Percentiles rank a stretch among this genome's conserved stretches.
Evolutionary conservation across 768 basidiomycete species (phyloP).

Genomic region (Trametes maxima): DNA sequence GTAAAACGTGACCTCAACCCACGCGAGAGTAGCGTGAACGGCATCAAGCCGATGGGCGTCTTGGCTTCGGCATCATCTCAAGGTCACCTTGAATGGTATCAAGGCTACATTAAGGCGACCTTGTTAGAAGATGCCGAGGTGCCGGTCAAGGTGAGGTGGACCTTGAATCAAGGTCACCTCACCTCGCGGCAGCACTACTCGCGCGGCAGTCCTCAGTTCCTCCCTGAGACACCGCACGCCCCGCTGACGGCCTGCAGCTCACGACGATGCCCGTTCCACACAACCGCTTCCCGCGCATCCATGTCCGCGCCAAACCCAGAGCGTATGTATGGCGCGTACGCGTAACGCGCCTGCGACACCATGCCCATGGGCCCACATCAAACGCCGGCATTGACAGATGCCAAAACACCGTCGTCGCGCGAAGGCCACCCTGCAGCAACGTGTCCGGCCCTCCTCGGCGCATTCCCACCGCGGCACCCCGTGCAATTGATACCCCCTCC

Average conservation of each 20-base stretch:
- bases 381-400: constrained; percentile 18
- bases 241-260: neutral
- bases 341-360: neutral
- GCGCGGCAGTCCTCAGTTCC: neutral
- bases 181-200: too few relatives aligned
- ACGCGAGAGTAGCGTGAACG: too few relatives aligned
- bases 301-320: neutral
- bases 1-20: too few relatives aligned
- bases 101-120: too few relatives aligned
- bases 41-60: too few relatives aligned
- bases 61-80: too few relatives aligned
- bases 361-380: neutral
- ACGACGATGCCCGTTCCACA: neutral
- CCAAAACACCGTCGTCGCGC: constrained; percentile 12
- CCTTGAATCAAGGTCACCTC: too few relatives aligned
- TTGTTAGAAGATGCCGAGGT: too few relatives aligned
- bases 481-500: neutral
- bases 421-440: constrained; percentile 11
- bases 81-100: too few relatives aligned
- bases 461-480: constrained; percentile 12
- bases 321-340: neutral
- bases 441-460: constrained; percentile 20
- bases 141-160: too few relatives aligned
- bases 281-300: neutral
- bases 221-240: neutral